Conservation (phyloP, 2,329 filamentous ascomycete genomes). For the Neopestalotiopsis rosae region DNA sequence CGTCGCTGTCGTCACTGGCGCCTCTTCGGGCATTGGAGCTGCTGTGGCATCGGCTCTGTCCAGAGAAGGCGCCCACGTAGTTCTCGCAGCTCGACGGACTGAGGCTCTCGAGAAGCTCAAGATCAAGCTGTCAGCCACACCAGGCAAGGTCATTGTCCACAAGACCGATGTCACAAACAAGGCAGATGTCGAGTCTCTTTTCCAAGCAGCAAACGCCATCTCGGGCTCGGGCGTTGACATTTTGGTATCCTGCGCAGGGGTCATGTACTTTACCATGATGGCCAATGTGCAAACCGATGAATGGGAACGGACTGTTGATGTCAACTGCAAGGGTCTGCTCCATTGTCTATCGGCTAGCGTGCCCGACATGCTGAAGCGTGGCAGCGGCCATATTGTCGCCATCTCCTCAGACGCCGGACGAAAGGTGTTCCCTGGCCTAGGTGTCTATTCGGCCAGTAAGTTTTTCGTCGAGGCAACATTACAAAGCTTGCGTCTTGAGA, state of each 20-base stretch:
- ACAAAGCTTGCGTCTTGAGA: slow-evolving; percentile 77
- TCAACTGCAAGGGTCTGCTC: slow-evolving; percentile 84
- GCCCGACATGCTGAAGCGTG: slow-evolving; percentile 73
- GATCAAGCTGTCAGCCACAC: slow-evolving; percentile 58
- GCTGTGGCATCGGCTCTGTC: slow-evolving; percentile 74
- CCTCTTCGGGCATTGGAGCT: slow-evolving; percentile 80
- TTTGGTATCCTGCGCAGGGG: slow-evolving; percentile 79
- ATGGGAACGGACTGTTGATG: slow-evolving; percentile 83
- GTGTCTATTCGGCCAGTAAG: slow-evolving; percentile 83
- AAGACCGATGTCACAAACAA: slow-evolving; percentile 76
- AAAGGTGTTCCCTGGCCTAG: slow-evolving; percentile 81
- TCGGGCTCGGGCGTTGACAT: slow-evolving; percentile 75
- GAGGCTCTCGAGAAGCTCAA: slow-evolving; percentile 73
- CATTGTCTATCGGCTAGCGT: slow-evolving; percentile 74
- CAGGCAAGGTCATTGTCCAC: slow-evolving; percentile 70
- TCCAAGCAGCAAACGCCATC: slow-evolving; percentile 61
- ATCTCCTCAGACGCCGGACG: slow-evolving; percentile 84
- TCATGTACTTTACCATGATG: slow-evolving; percentile 93
- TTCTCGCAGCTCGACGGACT: slow-evolving; percentile 72
- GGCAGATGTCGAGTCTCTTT: slow-evolving; percentile 68
- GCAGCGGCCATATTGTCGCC: slow-evolving; percentile 75
- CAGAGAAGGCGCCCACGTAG: slow-evolving; percentile 73
- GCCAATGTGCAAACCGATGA: slow-evolving; percentile 74
- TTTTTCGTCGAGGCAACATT: slow-evolving; percentile 86
- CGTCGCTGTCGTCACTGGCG: slow-evolving; percentile 79